These are phyloP conservation scores for Citrus inodora DNA, from an alignment of 345 rosid genomes.

Conservation along the genomic window DNA sequence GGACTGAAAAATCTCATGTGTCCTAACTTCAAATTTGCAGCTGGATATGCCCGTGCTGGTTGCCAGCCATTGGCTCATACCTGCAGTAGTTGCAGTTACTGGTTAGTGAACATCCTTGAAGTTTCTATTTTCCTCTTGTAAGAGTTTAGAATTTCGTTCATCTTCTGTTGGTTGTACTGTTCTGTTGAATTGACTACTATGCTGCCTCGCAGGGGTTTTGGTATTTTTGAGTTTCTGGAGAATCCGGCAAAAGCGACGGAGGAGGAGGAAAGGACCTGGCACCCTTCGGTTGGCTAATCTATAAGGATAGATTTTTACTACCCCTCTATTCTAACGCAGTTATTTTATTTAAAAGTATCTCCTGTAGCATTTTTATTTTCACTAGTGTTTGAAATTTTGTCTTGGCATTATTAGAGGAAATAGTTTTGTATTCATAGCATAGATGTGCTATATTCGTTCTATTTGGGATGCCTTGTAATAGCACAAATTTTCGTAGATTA, in stretches of 20 bases:
- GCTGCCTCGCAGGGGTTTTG: slow-evolving; percentile 48
- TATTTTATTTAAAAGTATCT: neutral
- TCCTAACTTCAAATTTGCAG: slow-evolving; percentile 34
- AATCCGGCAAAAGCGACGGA: slow-evolving; percentile 67
- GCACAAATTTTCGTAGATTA: slow-evolving; percentile 18
- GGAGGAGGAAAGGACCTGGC: slow-evolving; percentile 64
- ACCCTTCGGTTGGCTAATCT: slow-evolving; percentile 47
- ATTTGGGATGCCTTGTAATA: slow-evolving; percentile 20
- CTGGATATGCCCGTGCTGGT: slow-evolving; percentile 67
- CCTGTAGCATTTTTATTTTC: slow-evolving; percentile 8
- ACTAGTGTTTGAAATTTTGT: neutral
- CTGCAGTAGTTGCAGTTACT: slow-evolving; percentile 54
- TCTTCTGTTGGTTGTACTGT: neutral
- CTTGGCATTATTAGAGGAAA: neutral
- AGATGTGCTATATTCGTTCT: slow-evolving; percentile 8
- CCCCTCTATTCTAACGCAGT: neutral
- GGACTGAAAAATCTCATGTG: neutral
- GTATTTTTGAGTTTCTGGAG: slow-evolving; percentile 72
- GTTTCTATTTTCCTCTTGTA: neutral
- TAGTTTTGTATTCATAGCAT: slow-evolving; percentile 13
- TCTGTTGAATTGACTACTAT: slow-evolving; percentile 1
- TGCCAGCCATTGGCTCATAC: slow-evolving; percentile 78
- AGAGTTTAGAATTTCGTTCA: neutral
- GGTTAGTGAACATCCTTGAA: slow-evolving; percentile 41
- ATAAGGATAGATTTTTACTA: slow-evolving; percentile 4